Evolutionary conservation across 164 flowering plant genomes (phyloP), one percentile per base, ranked within the genome.

Genomic region (Stephania cephalantha): DNA sequence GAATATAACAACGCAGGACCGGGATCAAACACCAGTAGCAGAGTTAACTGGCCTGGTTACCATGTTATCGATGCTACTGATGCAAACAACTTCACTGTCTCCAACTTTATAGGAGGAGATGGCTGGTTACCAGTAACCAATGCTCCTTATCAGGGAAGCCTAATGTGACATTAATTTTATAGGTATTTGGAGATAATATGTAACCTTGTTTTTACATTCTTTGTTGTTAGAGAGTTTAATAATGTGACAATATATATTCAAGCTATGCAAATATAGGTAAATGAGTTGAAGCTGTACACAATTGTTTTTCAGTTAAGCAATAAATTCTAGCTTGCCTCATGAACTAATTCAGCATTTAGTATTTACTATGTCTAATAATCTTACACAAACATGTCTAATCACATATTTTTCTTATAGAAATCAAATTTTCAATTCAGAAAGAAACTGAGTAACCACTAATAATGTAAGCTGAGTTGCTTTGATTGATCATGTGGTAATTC

Each of bases 31-130:
- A 82, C 85, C 2, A 22, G 71, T 0, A 18, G 48, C 3, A 79
- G 90, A 66, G 86, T 84, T 9, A 75, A 73, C 1, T 87, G 90
- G 90, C 65, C 76, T 5, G 86, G 89, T n/a, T 80, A 76, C 61
- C 80, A 71, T 15, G 42, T 61, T 12, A 78, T 84, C 1, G 75
- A 77, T 25, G 70, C 69, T 10, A 44, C 83, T 0, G 81, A 72
- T 8, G 86, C 85, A 9, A 69, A 69, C 3, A 63, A 58, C 25
- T 85, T 85, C 74, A 82, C 85, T 5, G 85, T 82, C 31, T 68
- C 81, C 11, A 71, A 35, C 5, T 85, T 87, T 69, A 15, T 85
- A 17, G 2, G 42, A 4, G 89, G 85, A 13, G 78, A 76, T 46
- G 25, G 25, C 9, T 87, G 87, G 87, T 58, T 87, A 45, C 83